A percentile compares a stretch with the other conserved stretches of the same genome.
Conservation (phyloP, 2,329 filamentous ascomycete genomes). For the Cytospora leucostoma region DNA sequence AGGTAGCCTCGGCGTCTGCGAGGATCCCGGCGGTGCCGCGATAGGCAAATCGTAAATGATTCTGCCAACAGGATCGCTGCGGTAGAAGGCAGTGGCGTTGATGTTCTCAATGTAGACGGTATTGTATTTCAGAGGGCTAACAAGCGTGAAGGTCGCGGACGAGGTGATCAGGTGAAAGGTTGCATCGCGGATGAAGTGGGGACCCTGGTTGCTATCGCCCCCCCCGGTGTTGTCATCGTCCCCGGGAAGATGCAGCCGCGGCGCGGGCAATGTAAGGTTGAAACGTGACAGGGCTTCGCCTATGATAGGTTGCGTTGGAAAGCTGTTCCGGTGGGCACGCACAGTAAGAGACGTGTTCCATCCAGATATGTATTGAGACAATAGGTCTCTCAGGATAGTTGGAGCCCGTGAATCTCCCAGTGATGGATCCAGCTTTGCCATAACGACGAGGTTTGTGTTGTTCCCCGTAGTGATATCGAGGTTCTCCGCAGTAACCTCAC, state of each 20-base stretch:
- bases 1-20: conserved; percentile 73
- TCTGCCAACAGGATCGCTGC: conserved; percentile 72
- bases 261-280: conserved; percentile 70
- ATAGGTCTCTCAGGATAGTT: conserved; percentile 66
- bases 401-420: conserved; percentile 64
- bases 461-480: conserved; percentile 66
- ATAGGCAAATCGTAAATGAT: conserved; percentile 78
- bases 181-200: conserved; percentile 78
- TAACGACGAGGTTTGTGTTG: conserved; percentile 70
- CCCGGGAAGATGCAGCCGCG: conserved; percentile 62
- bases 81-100: conserved; percentile 82
- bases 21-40: conserved; percentile 72
- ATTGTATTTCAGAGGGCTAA: conserved; percentile 73
- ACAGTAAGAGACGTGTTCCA: conserved; percentile 80
- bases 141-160: conserved; percentile 79
- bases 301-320: conserved; percentile 72
- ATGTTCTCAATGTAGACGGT: conserved; percentile 77
- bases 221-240: conserved; percentile 34
- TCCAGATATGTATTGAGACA: conserved; percentile 87
- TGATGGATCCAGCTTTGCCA: conserved; percentile 73
- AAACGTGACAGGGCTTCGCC: conserved; percentile 73
- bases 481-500: conserved; percentile 69
- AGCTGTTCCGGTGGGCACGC: conserved; percentile 67
- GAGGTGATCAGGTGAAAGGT: conserved; percentile 86
- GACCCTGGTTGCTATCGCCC: conserved; percentile 46